Evolutionary conservation across 169 alveolate genomes (phyloP).

Genomic region (Plasmodium inui): DNA sequence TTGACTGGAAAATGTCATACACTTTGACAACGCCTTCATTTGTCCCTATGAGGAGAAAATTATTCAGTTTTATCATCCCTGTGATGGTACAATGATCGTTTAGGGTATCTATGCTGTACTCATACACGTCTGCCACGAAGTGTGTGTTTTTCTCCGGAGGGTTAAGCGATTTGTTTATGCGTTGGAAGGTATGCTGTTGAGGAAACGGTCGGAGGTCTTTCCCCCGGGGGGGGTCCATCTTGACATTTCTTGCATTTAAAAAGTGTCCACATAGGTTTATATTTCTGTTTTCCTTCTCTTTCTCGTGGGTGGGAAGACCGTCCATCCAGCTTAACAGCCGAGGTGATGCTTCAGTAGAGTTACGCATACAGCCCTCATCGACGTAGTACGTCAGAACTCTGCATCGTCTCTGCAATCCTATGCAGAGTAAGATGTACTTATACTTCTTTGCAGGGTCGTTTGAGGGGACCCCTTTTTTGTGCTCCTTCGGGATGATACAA

Average conservation of each 20-base stretch:
- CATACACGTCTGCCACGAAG: neutral
- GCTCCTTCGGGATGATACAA: neutral
- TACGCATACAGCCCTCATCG: neutral
- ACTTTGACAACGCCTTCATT: constrained; percentile 52
- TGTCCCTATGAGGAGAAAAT: constrained; percentile 36
- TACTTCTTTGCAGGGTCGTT: neutral
- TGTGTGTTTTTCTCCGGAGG: neutral
- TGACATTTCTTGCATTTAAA: neutral
- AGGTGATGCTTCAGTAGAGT: neutral
- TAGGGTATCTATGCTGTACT: constrained; percentile 34
- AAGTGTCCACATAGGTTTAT: neutral
- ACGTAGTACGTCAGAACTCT: neutral
- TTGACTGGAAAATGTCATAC: constrained; percentile 28
- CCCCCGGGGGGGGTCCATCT: neutral
- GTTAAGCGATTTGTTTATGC: neutral
- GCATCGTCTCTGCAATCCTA: constrained; percentile 23
- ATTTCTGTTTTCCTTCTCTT: neutral
- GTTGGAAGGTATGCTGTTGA: neutral
- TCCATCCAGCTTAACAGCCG: neutral
- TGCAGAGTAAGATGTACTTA: constrained; percentile 17
- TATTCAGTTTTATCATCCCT: constrained; percentile 19
- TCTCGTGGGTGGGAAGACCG: neutral
- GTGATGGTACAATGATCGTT: constrained; percentile 11
- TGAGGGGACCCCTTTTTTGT: neutral
- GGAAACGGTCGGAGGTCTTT: neutral